Conservation (phyloP, 179 eudicot species). For the Silene noctiflora region DNA sequence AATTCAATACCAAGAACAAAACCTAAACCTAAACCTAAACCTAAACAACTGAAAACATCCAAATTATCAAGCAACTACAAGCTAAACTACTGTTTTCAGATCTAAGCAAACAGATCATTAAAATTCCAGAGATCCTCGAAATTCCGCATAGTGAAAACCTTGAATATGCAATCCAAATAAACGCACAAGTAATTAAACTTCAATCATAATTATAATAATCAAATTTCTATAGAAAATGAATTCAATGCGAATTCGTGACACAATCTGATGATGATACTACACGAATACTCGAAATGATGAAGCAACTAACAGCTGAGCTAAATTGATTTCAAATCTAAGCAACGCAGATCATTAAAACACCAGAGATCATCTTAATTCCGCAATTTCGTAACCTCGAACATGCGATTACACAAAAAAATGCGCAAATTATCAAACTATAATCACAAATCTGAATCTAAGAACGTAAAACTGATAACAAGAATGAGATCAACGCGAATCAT, state of each 20-base stretch:
- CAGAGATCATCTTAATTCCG: not conserved
- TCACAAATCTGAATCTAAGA: slow-evolving; percentile 14
- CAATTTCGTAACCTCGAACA: not conserved
- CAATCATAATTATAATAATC: not conserved
- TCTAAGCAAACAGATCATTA: not conserved
- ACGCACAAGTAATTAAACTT: not conserved
- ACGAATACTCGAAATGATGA: not conserved
- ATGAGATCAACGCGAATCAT: not conserved
- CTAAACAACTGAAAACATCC: too few species aligned
- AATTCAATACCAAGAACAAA: not conserved
- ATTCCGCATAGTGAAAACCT: too few species aligned
- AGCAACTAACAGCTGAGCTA: not conserved
- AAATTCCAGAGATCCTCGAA: not conserved
- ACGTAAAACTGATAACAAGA: not conserved
- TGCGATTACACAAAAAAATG: not conserved
- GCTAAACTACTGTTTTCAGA: not conserved
- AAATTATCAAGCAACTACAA: not conserved
- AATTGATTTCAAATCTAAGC: not conserved
- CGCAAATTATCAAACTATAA: not conserved
- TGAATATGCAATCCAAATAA: too few species aligned
- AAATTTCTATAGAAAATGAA: too few species aligned
- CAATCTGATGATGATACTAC: not conserved
- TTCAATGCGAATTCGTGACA: not conserved
- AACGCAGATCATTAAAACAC: not conserved
- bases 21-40: not conserved